Evolutionary conservation across 345 rosid genomes (phyloP).

Genomic region (Microthlaspi erraticum): DNA sequence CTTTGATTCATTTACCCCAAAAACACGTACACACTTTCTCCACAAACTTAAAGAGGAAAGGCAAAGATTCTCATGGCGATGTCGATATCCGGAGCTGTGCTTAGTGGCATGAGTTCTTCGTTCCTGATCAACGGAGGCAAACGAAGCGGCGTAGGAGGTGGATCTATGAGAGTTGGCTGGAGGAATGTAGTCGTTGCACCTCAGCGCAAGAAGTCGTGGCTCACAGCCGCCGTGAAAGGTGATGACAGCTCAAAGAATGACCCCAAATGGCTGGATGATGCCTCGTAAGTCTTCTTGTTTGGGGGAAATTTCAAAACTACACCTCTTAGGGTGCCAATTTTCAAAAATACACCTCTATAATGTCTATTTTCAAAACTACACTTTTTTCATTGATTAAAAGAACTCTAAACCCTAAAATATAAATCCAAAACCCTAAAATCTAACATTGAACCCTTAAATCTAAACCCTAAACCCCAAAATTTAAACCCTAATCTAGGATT

Average conservation of each 20-base stretch:
- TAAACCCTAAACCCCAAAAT: too few relatives aligned
- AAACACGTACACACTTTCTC: neutral
- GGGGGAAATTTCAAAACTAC: too few relatives aligned
- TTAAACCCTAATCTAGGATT: too few relatives aligned
- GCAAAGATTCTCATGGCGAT: conserved; percentile 27
- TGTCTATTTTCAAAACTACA: too few relatives aligned
- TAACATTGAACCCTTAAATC: too few relatives aligned
- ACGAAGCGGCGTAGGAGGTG: neutral
- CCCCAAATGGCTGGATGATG: conserved; percentile 44
- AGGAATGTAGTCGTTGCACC: conserved; percentile 27
- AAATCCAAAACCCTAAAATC: too few relatives aligned
- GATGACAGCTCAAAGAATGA: conserved; percentile 29
- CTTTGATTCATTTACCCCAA: neutral
- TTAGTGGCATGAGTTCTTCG: conserved; percentile 34
- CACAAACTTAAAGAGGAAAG: neutral
- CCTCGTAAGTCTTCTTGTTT: conserved; percentile 36
- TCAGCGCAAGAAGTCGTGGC: conserved; percentile 25
- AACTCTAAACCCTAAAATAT: too few relatives aligned
- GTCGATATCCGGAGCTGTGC: conserved; percentile 34
- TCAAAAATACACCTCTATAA: too few relatives aligned
- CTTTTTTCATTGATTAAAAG: too few relatives aligned
- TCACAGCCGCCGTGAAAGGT: conserved; percentile 26
- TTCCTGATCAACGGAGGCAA: conserved; percentile 22
- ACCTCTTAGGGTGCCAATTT: too few relatives aligned
- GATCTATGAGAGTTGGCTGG: conserved; percentile 21